Conservation (phyloP, 2,329 filamentous ascomycete species). For the Exophiala phaeomuriformis region DNA sequence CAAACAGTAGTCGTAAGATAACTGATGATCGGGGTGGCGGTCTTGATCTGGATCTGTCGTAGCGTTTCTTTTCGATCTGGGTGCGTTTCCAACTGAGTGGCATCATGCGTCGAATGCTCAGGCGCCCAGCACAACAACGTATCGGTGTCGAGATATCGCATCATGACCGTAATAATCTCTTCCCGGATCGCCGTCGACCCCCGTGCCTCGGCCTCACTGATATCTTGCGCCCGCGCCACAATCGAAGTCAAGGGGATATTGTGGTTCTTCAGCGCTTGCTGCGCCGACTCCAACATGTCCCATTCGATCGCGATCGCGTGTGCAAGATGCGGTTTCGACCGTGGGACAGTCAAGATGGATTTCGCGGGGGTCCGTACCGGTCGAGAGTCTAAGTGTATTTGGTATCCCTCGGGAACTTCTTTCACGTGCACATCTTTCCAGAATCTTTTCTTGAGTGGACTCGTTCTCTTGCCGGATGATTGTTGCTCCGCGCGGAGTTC, state of each 20-base stretch:
- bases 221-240: constrained; percentile 73
- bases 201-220: constrained; percentile 57
- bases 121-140: constrained; percentile 86
- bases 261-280: constrained; percentile 78
- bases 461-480: constrained; percentile 31
- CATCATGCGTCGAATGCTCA: constrained; percentile 45
- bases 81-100: constrained; percentile 41
- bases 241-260: constrained; percentile 86
- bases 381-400: constrained; percentile 68
- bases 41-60: constrained; percentile 62
- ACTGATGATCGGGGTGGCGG: constrained; percentile 62
- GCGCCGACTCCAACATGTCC: constrained; percentile 73
- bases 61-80: constrained; percentile 50
- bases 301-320: constrained; percentile 84
- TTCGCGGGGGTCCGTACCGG: constrained; percentile 68
- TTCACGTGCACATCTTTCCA: constrained; percentile 77
- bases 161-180: constrained; percentile 58
- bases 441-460: constrained; percentile 63
- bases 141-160: constrained; percentile 88
- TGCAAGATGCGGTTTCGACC: constrained; percentile 71
- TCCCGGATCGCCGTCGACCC: constrained; percentile 50
- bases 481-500: constrained; percentile 32
- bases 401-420: constrained; percentile 51
- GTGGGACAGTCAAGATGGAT: constrained; percentile 67
- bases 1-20: constrained; percentile 68